phyloP scores from a whole-genome alignment of 2,329 filamentous ascomycete species.

The Cadophora sp. region DNA sequence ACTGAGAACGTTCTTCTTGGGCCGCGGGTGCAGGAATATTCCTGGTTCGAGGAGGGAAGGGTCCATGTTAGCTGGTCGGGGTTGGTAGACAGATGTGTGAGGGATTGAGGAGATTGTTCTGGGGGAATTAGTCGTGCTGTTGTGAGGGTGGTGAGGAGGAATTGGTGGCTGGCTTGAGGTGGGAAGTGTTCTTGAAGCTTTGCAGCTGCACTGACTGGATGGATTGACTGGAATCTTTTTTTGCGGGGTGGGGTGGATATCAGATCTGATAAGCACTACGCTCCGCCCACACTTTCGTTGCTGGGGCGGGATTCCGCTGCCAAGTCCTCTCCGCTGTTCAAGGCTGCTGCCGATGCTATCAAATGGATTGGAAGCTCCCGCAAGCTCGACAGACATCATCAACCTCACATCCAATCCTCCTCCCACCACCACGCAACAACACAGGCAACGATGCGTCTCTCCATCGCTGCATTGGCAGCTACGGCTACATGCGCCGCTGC shows the following conservation, averaged over 20 bases:
- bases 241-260: constrained; percentile 15
- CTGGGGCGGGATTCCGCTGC: neutral
- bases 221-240: constrained; percentile 21
- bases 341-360: constrained; percentile 13
- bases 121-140: neutral
- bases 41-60: constrained; percentile 33
- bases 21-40: constrained; percentile 64
- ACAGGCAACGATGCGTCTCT: constrained; percentile 59
- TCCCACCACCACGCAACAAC: constrained; percentile 3
- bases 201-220: neutral
- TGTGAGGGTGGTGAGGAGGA: neutral
- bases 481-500: constrained; percentile 68
- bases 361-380: constrained; percentile 12
- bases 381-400: constrained; percentile 29
- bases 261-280: constrained; percentile 6
- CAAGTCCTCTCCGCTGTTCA: neutral
- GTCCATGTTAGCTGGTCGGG: constrained; percentile 27
- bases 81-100: neutral
- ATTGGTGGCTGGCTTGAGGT: neutral
- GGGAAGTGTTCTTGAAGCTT: constrained; percentile 7
- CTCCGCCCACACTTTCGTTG: neutral
- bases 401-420: constrained; percentile 5
- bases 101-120: neutral
- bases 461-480: constrained; percentile 58
- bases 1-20: constrained; percentile 63